phyloP scores from a whole-genome alignment of 2,329 filamentous ascomycete genomes.

The Furcasterigmium sp. region DNA sequence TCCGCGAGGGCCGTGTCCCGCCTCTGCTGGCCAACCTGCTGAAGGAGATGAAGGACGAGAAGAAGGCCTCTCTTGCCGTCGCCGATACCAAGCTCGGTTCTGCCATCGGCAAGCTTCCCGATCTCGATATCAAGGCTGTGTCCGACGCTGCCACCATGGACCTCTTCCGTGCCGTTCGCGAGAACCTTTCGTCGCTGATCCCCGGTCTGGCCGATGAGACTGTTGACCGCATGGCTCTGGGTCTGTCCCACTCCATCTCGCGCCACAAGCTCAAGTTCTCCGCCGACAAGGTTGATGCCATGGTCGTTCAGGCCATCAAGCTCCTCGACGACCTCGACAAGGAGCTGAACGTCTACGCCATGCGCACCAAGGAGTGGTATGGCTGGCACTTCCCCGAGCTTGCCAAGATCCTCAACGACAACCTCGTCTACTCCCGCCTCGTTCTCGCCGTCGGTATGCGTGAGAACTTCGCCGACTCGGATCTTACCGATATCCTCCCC shows the following conservation, averaged over 20 bases:
- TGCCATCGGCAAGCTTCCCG: slow-evolving; percentile 86
- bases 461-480: slow-evolving; percentile 66
- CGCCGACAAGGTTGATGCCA: slow-evolving; percentile 96
- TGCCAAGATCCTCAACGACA: slow-evolving; percentile 95
- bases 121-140: slow-evolving; percentile 74
- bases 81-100: slow-evolving; percentile 89
- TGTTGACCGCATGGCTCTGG: slow-evolving; percentile 89
- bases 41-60: slow-evolving; percentile 90
- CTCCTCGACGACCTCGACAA: slow-evolving; percentile 96
- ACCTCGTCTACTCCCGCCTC: slow-evolving; percentile 85
- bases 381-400: slow-evolving; percentile 99
- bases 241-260: slow-evolving; percentile 94
- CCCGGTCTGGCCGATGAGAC: slow-evolving; percentile 81
- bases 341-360: slow-evolving; percentile 97
- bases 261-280: slow-evolving; percentile 99
- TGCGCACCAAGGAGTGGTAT: slow-evolving; percentile 99
- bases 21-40: slow-evolving; percentile 78
- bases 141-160: slow-evolving; percentile 80
- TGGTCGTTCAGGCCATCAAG: slow-evolving; percentile 96
- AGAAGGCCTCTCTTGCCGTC: slow-evolving; percentile 91
- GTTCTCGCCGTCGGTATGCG: slow-evolving; percentile 88
- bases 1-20: slow-evolving; percentile 87
- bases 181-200: slow-evolving; percentile 84
- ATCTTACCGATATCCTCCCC: slow-evolving; percentile 86
- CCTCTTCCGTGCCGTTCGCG: slow-evolving; percentile 89